Conservation (phyloP, 805 yeast species). For the Candida lessepsii region DNA sequence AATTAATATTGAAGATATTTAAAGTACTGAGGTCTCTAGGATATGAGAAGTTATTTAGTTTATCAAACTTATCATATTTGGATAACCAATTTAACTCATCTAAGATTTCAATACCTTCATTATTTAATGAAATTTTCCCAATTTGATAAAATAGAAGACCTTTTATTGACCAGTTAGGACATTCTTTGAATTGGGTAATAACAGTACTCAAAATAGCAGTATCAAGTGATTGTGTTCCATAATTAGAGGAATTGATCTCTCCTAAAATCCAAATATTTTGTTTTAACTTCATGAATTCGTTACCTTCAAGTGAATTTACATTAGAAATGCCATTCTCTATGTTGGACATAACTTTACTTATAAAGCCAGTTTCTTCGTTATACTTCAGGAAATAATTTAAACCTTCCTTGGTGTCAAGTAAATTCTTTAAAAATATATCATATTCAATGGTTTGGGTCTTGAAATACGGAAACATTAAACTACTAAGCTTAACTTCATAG, state of each 20-base stretch:
- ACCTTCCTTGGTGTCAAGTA: slow-evolving; percentile 82
- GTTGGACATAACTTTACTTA: slow-evolving; percentile 9
- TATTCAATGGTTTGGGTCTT: slow-evolving; percentile 4
- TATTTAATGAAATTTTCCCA: slow-evolving; percentile 70
- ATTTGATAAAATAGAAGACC: slow-evolving; percentile 77
- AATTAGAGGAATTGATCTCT: slow-evolving; percentile 67
- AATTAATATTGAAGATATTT: slow-evolving; percentile 7
- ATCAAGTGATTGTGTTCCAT: slow-evolving; percentile 55
- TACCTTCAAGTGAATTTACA: not conserved
- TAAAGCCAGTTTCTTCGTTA: slow-evolving; percentile 10
- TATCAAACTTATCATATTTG: slow-evolving; percentile 12
- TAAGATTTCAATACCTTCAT: slow-evolving; percentile 78
- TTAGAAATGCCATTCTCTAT: slow-evolving; percentile 6
- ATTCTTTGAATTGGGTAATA: slow-evolving; percentile 33
- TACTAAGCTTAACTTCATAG: slow-evolving; percentile 42
- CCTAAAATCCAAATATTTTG: slow-evolving; percentile 88
- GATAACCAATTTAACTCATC: slow-evolving; percentile 75
- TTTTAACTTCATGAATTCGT: slow-evolving; percentile 42
- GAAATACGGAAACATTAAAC: slow-evolving; percentile 25
- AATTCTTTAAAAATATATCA: slow-evolving; percentile 62
- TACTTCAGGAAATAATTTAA: slow-evolving; percentile 46
- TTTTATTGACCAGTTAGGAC: slow-evolving; percentile 53
- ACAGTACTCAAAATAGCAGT: slow-evolving; percentile 33
- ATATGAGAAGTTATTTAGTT: slow-evolving; percentile 20
- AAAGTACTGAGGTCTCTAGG: slow-evolving; percentile 17